These are phyloP conservation scores for Paramarasmius palmivorus DNA, from an alignment of 1,284 basidiomycete genomes.

Conservation along the genomic window DNA sequence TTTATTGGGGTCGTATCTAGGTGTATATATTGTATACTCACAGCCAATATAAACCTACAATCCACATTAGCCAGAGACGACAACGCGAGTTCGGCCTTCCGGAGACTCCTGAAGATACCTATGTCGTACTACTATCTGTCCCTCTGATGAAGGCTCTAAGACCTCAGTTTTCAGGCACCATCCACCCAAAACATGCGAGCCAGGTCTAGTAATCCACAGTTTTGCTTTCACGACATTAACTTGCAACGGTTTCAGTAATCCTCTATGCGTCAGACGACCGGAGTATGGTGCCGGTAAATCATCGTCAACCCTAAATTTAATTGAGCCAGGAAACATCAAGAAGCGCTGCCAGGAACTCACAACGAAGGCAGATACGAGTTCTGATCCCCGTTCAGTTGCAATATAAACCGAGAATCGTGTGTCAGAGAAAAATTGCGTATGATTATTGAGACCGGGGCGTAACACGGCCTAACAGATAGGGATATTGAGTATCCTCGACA, in stretches of 20 bases:
- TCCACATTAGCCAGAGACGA: slow-evolving; percentile 34
- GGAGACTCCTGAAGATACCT: slow-evolving; percentile 54
- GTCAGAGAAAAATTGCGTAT: slow-evolving; percentile 74
- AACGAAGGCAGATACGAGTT: slow-evolving; percentile 24
- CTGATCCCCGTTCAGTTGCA: slow-evolving; percentile 43
- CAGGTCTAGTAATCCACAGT: slow-evolving; percentile 62
- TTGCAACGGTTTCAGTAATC: slow-evolving; percentile 51
- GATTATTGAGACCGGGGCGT: slow-evolving; percentile 53
- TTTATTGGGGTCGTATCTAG: neutral
- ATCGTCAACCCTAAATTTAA: slow-evolving; percentile 18
- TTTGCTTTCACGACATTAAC: slow-evolving; percentile 43
- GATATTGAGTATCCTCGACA: neutral
- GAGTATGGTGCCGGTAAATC: slow-evolving; percentile 52
- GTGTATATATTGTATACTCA: neutral
- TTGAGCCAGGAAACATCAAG: slow-evolving; percentile 1
- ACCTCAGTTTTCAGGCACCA: slow-evolving; percentile 72
- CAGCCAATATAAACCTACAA: slow-evolving; percentile 18
- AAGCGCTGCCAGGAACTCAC: slow-evolving; percentile 40
- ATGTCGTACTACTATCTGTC: slow-evolving; percentile 36
- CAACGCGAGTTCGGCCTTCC: slow-evolving; percentile 38
- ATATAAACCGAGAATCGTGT: slow-evolving; percentile 49
- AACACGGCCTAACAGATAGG: slow-evolving; percentile 49
- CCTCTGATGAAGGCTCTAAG: slow-evolving; percentile 30
- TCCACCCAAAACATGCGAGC: slow-evolving; percentile 60
- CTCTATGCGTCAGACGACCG: slow-evolving; percentile 62